Conservation (phyloP, 495 filamentous ascomycete genomes). For the Terfezia boudieri region DNA sequence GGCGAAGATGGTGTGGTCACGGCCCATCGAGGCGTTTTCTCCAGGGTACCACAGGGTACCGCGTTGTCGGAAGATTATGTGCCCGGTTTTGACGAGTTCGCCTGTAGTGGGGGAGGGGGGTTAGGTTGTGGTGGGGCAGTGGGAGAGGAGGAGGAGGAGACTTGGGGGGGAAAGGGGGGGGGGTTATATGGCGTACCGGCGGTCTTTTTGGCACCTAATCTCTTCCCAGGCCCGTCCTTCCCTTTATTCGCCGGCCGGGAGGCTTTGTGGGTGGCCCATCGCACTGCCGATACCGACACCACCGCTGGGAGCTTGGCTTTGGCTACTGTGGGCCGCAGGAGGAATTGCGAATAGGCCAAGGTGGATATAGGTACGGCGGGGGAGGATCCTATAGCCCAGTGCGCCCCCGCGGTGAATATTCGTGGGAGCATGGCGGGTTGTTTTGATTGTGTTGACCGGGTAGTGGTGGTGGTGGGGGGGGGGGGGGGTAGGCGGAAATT, state of each 20-base stretch:
- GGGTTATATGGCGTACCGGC: conserved; percentile 31
- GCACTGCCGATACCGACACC: conserved; percentile 15
- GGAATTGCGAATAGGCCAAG: conserved; percentile 11
- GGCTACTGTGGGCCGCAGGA: conserved; percentile 25
- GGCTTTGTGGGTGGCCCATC: conserved; percentile 65
- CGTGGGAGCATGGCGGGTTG: background rate
- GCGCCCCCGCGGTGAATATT: background rate
- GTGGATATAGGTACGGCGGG: background rate
- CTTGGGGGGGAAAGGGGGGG: background rate
- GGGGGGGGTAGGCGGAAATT: background rate
- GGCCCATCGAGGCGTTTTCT: conserved; percentile 78
- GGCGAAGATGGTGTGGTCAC: conserved; percentile 95
- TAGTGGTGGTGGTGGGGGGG: background rate
- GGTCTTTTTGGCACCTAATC: conserved; percentile 81
- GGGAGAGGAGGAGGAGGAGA: background rate
- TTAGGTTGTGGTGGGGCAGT: background rate
- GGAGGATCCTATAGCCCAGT: background rate
- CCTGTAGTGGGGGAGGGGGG: conserved; percentile 24
- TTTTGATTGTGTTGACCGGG: background rate
- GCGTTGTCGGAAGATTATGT: conserved; percentile 94
- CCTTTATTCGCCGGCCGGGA: conserved; percentile 71
- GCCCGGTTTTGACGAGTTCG: conserved; percentile 77
- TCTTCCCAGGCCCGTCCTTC: conserved; percentile 75
- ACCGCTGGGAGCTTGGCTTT: conserved; percentile 7
- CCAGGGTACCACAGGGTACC: conserved; percentile 87